Conservation (phyloP, 2,329 filamentous ascomycete species). For the Catunica adiposa region DNA sequence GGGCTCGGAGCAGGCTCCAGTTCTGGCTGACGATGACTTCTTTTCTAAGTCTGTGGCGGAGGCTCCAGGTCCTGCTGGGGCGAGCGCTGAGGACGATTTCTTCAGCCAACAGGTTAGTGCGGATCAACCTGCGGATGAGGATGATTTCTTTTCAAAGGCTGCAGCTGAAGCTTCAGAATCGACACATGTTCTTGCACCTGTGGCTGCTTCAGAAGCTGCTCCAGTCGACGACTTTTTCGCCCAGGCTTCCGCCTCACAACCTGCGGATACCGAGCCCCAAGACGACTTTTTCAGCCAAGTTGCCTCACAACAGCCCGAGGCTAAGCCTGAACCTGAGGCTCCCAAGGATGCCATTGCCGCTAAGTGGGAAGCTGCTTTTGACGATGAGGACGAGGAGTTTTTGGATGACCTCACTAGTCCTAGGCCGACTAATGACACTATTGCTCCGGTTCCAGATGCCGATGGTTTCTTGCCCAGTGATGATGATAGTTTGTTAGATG, state of each 20-base stretch:
- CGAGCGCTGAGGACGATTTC: constrained; percentile 16
- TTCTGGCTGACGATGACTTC: constrained; percentile 14
- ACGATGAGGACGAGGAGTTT: constrained; percentile 55
- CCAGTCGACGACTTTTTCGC: background rate
- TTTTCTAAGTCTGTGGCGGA: no score
- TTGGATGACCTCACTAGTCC: constrained; percentile 39
- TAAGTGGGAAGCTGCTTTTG: constrained; percentile 71
- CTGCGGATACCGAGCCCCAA: background rate
- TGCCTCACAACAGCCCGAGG: constrained; percentile 5
- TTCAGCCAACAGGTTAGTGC: constrained; percentile 9
- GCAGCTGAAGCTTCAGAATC: no score
- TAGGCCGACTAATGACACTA: constrained; percentile 21
- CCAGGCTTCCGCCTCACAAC: background rate
- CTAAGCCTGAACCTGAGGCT: constrained; percentile 6
- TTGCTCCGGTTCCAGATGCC: constrained; percentile 35
- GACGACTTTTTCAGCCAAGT: no score
- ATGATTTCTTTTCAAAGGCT: no score
- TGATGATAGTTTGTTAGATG: constrained; percentile 71
- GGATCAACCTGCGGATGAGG: background rate
- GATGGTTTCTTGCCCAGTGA: constrained; percentile 62
- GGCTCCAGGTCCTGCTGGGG: constrained; percentile 16
- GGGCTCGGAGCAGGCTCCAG: no score
- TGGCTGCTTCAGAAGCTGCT: no score
- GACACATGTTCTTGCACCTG: no score
- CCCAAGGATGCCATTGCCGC: constrained; percentile 52